Conservation (phyloP, 805 yeast genomes). For the Metschnikowia cubensis region DNA sequence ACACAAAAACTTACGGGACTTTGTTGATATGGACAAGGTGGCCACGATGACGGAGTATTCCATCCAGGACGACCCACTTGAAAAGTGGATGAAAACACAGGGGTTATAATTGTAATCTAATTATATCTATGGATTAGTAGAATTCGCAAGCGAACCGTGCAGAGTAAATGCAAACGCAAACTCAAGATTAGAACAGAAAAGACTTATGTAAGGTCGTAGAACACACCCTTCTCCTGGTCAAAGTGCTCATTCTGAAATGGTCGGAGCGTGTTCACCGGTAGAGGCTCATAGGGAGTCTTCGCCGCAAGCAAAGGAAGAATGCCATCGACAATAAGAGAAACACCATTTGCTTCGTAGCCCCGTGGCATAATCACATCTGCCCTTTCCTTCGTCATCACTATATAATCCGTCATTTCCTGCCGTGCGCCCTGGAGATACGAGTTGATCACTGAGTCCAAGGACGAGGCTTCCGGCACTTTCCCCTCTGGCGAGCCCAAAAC, state of each 20-base stretch:
- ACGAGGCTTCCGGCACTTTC: neutral
- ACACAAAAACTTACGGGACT: constrained; percentile 61
- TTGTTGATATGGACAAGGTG: constrained; percentile 46
- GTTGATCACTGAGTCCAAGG: constrained; percentile 37
- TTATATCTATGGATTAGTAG: too few relatives aligned
- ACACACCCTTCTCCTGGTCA: constrained; percentile 39
- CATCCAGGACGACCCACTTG: constrained; percentile 55
- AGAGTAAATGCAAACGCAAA: too few relatives aligned
- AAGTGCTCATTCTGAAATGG: constrained; percentile 34
- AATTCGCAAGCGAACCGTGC: too few relatives aligned
- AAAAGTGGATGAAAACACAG: constrained; percentile 18
- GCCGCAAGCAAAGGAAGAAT: constrained; percentile 39
- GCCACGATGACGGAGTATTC: constrained; percentile 44
- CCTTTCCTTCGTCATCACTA: constrained; percentile 62
- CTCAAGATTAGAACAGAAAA: too few relatives aligned
- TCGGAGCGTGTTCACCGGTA: constrained; percentile 24
- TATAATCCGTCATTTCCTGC: constrained; percentile 62
- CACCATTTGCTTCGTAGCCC: constrained; percentile 59
- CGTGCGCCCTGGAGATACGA: constrained; percentile 54
- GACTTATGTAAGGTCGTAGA: constrained; percentile 37
- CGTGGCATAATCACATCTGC: constrained; percentile 75
- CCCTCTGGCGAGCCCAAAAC: constrained; percentile 15
- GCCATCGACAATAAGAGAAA: constrained; percentile 62
- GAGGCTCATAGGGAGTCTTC: constrained; percentile 10
- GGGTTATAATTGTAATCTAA: neutral